Evolutionary conservation across 1,139 yeast genomes (phyloP).

Genomic region (Fermentozyma sake): DNA sequence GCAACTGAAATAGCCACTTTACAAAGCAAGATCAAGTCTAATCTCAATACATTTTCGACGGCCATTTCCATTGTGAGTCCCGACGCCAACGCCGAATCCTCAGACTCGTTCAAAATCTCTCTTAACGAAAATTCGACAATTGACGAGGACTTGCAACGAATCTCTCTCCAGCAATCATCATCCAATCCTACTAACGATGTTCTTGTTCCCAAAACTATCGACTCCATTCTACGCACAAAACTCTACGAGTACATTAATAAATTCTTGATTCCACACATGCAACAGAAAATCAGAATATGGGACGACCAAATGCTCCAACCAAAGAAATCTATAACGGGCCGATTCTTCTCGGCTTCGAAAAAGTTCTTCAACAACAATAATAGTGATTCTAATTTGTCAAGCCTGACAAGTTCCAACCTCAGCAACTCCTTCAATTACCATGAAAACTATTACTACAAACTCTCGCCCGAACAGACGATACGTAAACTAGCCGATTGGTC

Average conservation of each 20-base stretch:
- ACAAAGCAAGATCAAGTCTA: slow-evolving; percentile 25
- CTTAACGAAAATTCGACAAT: slow-evolving; percentile 43
- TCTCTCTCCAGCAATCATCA: slow-evolving; percentile 22
- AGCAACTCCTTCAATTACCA: slow-evolving; percentile 34
- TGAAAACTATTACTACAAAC: slow-evolving; percentile 53
- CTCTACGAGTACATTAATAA: slow-evolving; percentile 54
- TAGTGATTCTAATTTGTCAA: slow-evolving; percentile 6
- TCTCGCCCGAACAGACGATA: slow-evolving; percentile 69
- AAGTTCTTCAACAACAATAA: slow-evolving; percentile 42
- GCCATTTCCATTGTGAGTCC: slow-evolving; percentile 19
- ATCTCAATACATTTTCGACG: slow-evolving; percentile 26
- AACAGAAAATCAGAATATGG: slow-evolving; percentile 68
- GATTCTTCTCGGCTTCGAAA: slow-evolving; percentile 66
- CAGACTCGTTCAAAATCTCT: slow-evolving; percentile 15
- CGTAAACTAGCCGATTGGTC: slow-evolving; percentile 91
- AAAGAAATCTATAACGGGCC: slow-evolving; percentile 65
- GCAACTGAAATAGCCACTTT: slow-evolving; percentile 18
- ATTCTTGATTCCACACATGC: slow-evolving; percentile 74
- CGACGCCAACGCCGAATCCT: slow-evolving; percentile 5
- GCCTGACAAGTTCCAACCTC: slow-evolving; percentile 8
- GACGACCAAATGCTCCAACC: slow-evolving; percentile 70
- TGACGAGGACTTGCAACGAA: slow-evolving; percentile 48
- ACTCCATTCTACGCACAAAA: slow-evolving; percentile 35
- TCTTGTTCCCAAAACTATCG: slow-evolving; percentile 33
- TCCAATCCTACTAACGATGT: slow-evolving; percentile 11